Percentiles rank a stretch among this genome's conserved stretches.
Evolutionary conservation across 306 rosid genomes (phyloP).

Genomic region (Citrullus mucosospermus): DNA sequence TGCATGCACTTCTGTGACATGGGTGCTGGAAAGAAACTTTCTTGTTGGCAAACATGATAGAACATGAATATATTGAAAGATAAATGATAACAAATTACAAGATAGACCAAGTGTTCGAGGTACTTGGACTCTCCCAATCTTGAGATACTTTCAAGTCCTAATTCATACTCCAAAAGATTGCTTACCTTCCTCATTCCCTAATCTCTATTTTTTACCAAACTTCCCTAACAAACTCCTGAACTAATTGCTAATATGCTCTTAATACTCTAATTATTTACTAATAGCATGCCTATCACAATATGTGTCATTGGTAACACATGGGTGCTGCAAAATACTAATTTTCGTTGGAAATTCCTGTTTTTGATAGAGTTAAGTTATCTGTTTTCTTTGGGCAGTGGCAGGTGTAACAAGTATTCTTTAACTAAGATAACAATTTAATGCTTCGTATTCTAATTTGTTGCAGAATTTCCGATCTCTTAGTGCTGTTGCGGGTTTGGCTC

Average conservation of each 20-base stretch:
- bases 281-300: too few species aligned
- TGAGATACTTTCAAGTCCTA: too few species aligned
- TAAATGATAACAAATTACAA: neutral
- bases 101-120: neutral
- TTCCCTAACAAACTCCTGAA: too few species aligned
- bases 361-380: neutral
- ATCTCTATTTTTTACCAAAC: too few species aligned
- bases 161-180: too few species aligned
- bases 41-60: neutral
- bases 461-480: conserved; percentile 77
- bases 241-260: too few species aligned
- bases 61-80: too few species aligned
- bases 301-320: neutral
- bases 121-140: neutral
- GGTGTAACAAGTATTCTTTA: neutral
- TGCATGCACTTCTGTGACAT: neutral
- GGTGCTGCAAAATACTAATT: neutral
- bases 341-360: neutral
- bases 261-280: too few species aligned
- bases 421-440: neutral
- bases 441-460: conserved; percentile 11
- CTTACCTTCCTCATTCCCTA: too few species aligned
- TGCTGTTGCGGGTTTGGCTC: conserved; percentile 81
- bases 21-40: neutral
- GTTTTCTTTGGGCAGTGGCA: neutral